phyloP scores from a whole-genome alignment of 257 asterid genomes.

The Forsythia viridissima region DNA sequence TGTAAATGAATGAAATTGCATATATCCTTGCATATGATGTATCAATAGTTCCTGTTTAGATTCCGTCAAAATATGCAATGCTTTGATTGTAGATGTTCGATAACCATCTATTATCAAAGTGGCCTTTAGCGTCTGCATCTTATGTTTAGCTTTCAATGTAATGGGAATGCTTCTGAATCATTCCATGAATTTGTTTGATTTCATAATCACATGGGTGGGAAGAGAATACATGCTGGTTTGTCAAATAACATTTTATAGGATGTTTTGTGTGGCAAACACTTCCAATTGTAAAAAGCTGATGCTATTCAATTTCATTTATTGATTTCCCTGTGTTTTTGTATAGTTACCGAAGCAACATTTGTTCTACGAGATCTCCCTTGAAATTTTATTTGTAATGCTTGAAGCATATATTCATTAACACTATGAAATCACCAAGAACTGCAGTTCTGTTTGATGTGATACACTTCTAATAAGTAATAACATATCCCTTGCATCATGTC shows the following conservation, averaged over 20 bases:
- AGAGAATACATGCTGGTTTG: neutral
- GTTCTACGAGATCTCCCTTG: neutral
- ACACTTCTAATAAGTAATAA: slow-evolving; percentile 11
- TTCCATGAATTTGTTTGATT: neutral
- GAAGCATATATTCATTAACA: slow-evolving; percentile 7
- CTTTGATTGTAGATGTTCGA: neutral
- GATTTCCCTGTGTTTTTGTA: neutral
- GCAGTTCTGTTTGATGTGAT: slow-evolving; percentile 14
- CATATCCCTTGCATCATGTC: neutral
- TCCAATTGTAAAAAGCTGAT: neutral
- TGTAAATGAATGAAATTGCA: neutral
- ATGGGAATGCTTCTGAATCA: neutral
- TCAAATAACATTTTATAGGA: neutral
- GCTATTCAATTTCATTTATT: neutral
- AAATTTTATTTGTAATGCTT: neutral
- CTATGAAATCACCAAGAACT: slow-evolving; percentile 6
- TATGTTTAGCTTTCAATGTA: neutral
- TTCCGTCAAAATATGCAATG: neutral
- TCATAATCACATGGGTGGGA: neutral
- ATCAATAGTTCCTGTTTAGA: neutral
- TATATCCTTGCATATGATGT: neutral
- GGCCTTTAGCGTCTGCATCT: neutral
- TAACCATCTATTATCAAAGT: neutral
- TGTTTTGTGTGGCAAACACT: neutral
- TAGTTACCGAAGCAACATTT: neutral